Conservation (phyloP, 2,329 filamentous ascomycete species). For the Coniochaeta sp. region DNA sequence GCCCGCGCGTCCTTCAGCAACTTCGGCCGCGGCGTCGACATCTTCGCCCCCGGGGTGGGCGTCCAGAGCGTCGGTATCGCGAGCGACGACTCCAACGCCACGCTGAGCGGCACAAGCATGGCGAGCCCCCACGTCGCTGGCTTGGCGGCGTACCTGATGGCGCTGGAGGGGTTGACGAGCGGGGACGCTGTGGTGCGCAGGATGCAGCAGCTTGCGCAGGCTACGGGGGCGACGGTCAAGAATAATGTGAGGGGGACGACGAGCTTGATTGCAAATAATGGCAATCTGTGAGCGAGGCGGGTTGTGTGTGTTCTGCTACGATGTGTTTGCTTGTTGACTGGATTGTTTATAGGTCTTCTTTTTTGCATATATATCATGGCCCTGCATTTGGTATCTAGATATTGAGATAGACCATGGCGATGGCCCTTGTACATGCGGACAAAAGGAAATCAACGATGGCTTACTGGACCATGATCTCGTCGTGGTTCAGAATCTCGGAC, state of each 20-base stretch:
- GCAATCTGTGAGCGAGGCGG: constrained; percentile 19
- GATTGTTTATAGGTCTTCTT: background rate
- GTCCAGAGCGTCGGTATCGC: constrained; percentile 45
- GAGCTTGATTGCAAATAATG: constrained; percentile 50
- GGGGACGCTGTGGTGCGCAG: constrained; percentile 35
- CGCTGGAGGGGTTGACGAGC: constrained; percentile 40
- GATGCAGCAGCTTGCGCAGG: constrained; percentile 45
- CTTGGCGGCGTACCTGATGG: constrained; percentile 60
- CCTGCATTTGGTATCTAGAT: background rate
- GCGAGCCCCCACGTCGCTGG: constrained; percentile 62
- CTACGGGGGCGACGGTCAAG: constrained; percentile 34
- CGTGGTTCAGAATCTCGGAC: background rate
- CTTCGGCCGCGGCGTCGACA: constrained; percentile 44
- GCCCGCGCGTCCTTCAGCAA: constrained; percentile 48
- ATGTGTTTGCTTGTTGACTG: background rate
- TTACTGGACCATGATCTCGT: background rate
- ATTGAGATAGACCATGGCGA: background rate
- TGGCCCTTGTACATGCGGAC: background rate
- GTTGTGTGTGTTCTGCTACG: background rate
- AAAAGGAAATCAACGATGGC: background rate
- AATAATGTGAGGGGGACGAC: constrained; percentile 39
- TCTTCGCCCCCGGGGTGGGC: constrained; percentile 49
- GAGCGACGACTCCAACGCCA: constrained; percentile 34
- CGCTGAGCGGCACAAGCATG: constrained; percentile 53
- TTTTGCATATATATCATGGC: background rate